phyloP scores from a whole-genome alignment of 768 basidiomycete species.

The Agaricus blazei region DNA sequence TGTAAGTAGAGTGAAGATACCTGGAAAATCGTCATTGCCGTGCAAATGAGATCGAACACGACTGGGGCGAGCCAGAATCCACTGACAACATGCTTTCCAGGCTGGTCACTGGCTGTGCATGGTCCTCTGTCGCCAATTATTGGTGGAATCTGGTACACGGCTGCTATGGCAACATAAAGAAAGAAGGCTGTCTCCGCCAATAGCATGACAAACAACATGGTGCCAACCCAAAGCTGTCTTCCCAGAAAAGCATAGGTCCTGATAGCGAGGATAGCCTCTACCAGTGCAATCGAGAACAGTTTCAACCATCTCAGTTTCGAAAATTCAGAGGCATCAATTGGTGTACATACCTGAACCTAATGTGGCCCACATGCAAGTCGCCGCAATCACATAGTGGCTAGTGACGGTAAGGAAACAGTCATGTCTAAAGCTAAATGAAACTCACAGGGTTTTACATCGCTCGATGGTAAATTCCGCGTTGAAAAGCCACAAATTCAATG shows the following conservation, averaged over 20 bases:
- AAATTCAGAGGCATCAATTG: neutral
- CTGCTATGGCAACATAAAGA: constrained; percentile 13
- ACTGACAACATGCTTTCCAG: constrained; percentile 14
- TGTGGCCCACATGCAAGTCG: constrained; percentile 14
- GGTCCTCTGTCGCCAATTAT: constrained; percentile 10
- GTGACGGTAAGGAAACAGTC: neutral
- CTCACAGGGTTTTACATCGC: constrained; percentile 13
- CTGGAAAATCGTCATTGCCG: constrained; percentile 10
- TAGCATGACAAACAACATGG: constrained; percentile 4
- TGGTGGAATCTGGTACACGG: constrained; percentile 13
- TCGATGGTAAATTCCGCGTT: constrained; percentile 12
- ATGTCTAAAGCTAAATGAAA: neutral
- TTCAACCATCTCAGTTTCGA: no score
- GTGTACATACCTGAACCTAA: constrained; percentile 11
- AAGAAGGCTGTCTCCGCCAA: constrained; percentile 11
- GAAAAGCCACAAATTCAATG: constrained; percentile 14
- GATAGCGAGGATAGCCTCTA: constrained; percentile 14
- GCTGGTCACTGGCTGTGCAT: constrained; percentile 14
- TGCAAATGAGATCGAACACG: constrained; percentile 13
- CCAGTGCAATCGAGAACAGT: neutral
- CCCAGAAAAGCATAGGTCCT: constrained; percentile 16
- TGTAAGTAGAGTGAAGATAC: neutral
- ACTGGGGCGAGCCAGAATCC: constrained; percentile 15
- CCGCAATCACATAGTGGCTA: constrained; percentile 15
- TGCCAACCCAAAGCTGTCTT: constrained; percentile 8